phyloP scores from a whole-genome alignment of 1,284 basidiomycete species.

The Trichosporon inkin region DNA sequence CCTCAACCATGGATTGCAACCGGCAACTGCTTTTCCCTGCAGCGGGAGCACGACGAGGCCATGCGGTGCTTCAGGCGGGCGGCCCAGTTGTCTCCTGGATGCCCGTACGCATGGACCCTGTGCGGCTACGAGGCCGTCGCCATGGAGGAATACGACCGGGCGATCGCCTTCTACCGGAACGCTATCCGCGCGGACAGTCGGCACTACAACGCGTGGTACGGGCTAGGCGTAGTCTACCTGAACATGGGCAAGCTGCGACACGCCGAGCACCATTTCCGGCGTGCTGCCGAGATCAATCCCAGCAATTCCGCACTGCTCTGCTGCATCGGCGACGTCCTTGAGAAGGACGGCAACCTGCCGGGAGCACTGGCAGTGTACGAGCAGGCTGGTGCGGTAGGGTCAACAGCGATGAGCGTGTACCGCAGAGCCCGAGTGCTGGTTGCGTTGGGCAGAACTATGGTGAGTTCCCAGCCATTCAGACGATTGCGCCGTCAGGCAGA shows the following conservation, averaged over 20 bases:
- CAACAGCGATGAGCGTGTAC: slow-evolving; percentile 80
- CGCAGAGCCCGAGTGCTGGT: slow-evolving; percentile 82
- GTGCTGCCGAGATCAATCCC: slow-evolving; percentile 83
- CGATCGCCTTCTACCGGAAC: slow-evolving; percentile 80
- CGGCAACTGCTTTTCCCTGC: slow-evolving; percentile 85
- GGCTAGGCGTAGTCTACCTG: slow-evolving; percentile 89
- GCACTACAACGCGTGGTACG: slow-evolving; percentile 98
- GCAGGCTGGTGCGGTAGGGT: slow-evolving; percentile 57
- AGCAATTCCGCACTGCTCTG: slow-evolving; percentile 83
- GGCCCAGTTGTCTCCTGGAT: slow-evolving; percentile 71
- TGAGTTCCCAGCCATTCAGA: slow-evolving; percentile 52
- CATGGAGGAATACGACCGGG: slow-evolving; percentile 85
- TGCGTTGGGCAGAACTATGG: slow-evolving; percentile 71
- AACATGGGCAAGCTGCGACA: slow-evolving; percentile 81
- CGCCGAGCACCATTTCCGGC: slow-evolving; percentile 90
- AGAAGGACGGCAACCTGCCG: slow-evolving; percentile 69
- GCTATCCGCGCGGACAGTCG: slow-evolving; percentile 80
- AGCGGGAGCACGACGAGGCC: slow-evolving; percentile 84
- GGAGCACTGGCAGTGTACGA: slow-evolving; percentile 73
- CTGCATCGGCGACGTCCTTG: slow-evolving; percentile 84
- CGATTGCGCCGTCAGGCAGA: too few relatives aligned
- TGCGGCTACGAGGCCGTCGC: slow-evolving; percentile 86
- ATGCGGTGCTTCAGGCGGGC: slow-evolving; percentile 87
- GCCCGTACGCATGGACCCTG: slow-evolving; percentile 87
- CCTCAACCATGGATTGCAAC: slow-evolving; percentile 91